phyloP scores from a whole-genome alignment of 78 protist genomes.

The Anaeramoeba ignava region DNA sequence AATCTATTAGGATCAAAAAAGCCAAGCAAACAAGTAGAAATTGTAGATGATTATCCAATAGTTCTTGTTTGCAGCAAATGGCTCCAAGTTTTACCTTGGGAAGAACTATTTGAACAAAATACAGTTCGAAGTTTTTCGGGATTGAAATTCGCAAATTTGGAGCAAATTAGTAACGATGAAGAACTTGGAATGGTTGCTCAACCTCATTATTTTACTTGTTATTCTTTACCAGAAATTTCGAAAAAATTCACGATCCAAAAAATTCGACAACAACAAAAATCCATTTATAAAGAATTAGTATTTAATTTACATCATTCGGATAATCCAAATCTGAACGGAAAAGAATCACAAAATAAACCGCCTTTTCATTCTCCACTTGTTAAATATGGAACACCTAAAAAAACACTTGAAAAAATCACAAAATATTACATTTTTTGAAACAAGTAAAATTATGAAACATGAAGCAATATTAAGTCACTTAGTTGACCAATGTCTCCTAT shows the following conservation, averaged over 20 bases:
- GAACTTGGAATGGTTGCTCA: background rate
- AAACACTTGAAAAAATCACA: too few relatives aligned
- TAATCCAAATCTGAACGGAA: background rate
- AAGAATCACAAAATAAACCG: background rate
- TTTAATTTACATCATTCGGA: background rate
- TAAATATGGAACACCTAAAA: too few relatives aligned
- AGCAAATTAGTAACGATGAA: too few relatives aligned
- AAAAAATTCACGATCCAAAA: background rate
- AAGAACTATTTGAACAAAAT: background rate
- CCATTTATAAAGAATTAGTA: background rate
- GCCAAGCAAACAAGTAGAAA: too few relatives aligned
- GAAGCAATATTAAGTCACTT: too few relatives aligned
- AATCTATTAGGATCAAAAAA: too few relatives aligned
- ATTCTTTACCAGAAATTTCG: background rate
- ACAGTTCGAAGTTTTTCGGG: background rate
- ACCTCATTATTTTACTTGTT: background rate
- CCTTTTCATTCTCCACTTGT: background rate
- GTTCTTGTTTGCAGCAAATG: background rate
- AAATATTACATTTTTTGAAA: too few relatives aligned
- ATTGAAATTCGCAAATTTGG: background rate
- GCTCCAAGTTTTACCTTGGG: background rate
- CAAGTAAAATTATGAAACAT: too few relatives aligned
- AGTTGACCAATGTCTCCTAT: too few relatives aligned
- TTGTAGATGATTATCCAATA: background rate
- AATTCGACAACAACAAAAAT: background rate